These are phyloP conservation scores for Cadophora sp. DNA, from an alignment of 2,329 filamentous ascomycete species.

Conservation along the genomic window DNA sequence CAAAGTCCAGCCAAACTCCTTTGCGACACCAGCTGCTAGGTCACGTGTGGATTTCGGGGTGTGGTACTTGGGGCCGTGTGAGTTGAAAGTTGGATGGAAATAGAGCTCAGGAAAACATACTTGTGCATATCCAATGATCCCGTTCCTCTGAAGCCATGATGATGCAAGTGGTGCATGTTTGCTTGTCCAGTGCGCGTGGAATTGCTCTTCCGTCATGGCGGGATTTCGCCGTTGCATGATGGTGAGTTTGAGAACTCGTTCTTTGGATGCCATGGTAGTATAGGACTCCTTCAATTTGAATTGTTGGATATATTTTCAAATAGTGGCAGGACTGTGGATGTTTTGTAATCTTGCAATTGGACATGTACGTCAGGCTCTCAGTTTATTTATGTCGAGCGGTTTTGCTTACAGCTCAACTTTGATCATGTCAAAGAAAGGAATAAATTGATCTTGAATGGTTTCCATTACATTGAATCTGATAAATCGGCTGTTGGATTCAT, in stretches of 20 bases:
- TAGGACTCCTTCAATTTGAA: not conserved
- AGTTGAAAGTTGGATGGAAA: not conserved
- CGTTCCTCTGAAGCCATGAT: slow-evolving; percentile 16
- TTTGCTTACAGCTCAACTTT: too few relatives aligned
- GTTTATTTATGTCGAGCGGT: not conserved
- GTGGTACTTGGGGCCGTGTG: not conserved
- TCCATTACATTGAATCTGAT: too few relatives aligned
- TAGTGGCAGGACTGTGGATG: not conserved
- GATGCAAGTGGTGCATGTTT: slow-evolving; percentile 9
- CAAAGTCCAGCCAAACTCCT: slow-evolving; percentile 12
- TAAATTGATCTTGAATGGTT: too few relatives aligned
- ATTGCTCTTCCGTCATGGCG: not conserved
- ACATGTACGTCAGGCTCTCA: too few relatives aligned
- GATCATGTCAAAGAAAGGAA: too few relatives aligned
- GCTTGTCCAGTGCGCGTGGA: slow-evolving; percentile 17
- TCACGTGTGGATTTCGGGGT: not conserved
- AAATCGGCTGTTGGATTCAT: too few relatives aligned
- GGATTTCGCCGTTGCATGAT: slow-evolving; percentile 16
- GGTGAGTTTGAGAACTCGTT: slow-evolving; percentile 13
- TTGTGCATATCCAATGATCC: slow-evolving; percentile 20
- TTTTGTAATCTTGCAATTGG: too few relatives aligned
- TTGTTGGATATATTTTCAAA: not conserved
- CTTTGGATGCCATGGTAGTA: slow-evolving; percentile 10
- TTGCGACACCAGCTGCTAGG: not conserved
- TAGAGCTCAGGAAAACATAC: not conserved